Base-by-base conservation (phyloP, 306 rosid genomes). In the Fragaria vesca region DNA sequence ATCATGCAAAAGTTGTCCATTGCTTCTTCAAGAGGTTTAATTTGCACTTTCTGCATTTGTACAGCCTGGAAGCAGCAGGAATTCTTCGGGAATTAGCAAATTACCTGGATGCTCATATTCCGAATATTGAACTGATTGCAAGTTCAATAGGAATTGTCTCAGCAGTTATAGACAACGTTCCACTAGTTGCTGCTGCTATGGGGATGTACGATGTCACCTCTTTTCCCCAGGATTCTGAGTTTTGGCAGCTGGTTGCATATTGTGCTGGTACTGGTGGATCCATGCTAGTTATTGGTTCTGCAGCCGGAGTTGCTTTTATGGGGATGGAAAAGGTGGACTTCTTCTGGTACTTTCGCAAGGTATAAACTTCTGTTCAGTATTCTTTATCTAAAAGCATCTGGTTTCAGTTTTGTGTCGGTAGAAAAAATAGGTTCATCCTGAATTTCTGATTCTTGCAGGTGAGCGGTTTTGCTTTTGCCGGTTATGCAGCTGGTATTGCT, bases 261-360 rank as follows among this genome's bases (percentile, higher is more conserved):
- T 95, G 98, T 65, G 98, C 98, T 13, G 97, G 97, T 47, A 92
- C 98, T 10, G 98, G 98, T 55, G 97, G 99, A 77, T 95, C 99
- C 80, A 93, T 95, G 99, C 84, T 95, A 17, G 68, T 95, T 71
- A 91, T 91, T 80, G 99, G 99, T 75, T 95, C 97, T 36, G 97
- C 97, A 54, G 96, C 99, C 28, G 99, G 99, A 81, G 97, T 91
- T 72, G 97, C 99, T 54, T 91, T 91, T 84, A 93, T 95, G 99
- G 99, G 99, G 79, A 95, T 93, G 99, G 99, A 95, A 84, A 95
- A 90, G 79, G 97, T 95, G 83, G 91, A 95, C 73, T 95, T 95
- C 96, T 86, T 93, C 83, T 95, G 99, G 97, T 95, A 91, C 88
- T 82, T 95, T 1, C 83, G 88, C 73, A 93, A 95, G 97, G 99